Base-by-base conservation (phyloP, 1,284 basidiomycete species). In the Chalciporus sp. region DNA sequence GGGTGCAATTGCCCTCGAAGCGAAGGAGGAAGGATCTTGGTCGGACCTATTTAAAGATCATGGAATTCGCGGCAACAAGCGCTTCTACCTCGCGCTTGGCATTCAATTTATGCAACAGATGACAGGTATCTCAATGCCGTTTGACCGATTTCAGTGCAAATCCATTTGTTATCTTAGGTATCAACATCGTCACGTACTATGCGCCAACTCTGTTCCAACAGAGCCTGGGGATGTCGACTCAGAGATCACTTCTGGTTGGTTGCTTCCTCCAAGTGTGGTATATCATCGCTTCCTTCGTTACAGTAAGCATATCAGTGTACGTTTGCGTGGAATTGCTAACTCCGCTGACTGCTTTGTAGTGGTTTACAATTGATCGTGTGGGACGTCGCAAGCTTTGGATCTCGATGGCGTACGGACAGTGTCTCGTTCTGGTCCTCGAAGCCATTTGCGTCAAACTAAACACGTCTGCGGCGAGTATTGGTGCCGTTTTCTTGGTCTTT, bases 21-120 rank as follows among this genome's bases (percentile, higher is more conserved):
- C 20, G 4, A 57, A 57, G 23, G 57, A 56, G 29, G 28, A 41
- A n/a, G 49, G 55, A 3, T 52, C 58, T 35, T 58, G 57, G 57
- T 37, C 12, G 12, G 57, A 60, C 42, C 48, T 58, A 9, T 60
- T 58, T 23, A 60, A 48, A 40, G 57, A 58, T 42, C 41, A 58
- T 12, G 54, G 53, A 2, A 37, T 58, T 42, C 47, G 42, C 1
- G 58, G 54, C 16, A 41, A 60, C 33, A 58, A 60, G 29, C 54
- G 54, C 7, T 58, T 58, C 28, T 60, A 48, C 33, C 58, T 58
- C 8, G 54, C 57, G 1, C 48, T 58, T n/a, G 57, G 58, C 7
- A 60, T 58, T 11, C 57, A 60, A 19, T 58, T 58, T 23, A 60
- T 58, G 58, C 57, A 58, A 26, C 58, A 58, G 16, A 57, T 58